Conservation (phyloP, 169 alveolate genomes). For the Plasmodium coatneyi region DNA sequence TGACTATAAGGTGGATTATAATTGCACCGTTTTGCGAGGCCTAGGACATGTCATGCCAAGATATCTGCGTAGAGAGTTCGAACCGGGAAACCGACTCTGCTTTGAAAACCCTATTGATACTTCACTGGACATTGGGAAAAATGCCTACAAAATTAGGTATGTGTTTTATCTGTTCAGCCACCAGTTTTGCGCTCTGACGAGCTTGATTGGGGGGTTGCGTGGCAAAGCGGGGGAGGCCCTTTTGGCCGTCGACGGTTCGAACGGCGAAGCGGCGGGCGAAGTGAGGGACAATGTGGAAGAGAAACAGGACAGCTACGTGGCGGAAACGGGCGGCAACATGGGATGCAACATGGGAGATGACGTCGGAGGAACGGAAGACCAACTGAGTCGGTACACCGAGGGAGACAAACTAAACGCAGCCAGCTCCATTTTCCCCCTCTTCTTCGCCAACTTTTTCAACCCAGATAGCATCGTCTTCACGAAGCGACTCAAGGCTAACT, state of each 20-base stretch:
- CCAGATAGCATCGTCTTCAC: constrained; percentile 59
- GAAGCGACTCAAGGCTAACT: constrained; percentile 24
- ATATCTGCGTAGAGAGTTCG: constrained; percentile 60
- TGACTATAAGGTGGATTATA: constrained; percentile 73
- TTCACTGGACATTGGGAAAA: constrained; percentile 28
- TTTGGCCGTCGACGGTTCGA: neutral
- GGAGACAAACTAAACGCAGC: constrained; percentile 11
- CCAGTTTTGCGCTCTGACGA: constrained; percentile 1
- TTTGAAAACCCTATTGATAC: constrained; percentile 80
- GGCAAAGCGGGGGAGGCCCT: neutral
- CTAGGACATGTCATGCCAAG: constrained; percentile 83
- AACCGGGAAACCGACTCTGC: constrained; percentile 28
- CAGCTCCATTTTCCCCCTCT: constrained; percentile 16
- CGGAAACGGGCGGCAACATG: too few species aligned
- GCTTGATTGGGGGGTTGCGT: neutral
- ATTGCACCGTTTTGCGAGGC: constrained; percentile 80
- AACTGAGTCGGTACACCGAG: neutral
- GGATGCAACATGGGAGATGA: neutral
- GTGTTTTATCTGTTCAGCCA: constrained; percentile 74
- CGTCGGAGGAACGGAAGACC: neutral
- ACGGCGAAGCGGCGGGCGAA: neutral
- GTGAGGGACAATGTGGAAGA: neutral
- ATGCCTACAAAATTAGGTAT: constrained; percentile 75
- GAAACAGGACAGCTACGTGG: neutral
- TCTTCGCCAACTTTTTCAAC: constrained; percentile 35